A percentile compares a stretch with the other conserved stretches of the same genome.
phyloP scores from a whole-genome alignment of 805 yeast species.

The Sungouiozyma intestinalis region DNA sequence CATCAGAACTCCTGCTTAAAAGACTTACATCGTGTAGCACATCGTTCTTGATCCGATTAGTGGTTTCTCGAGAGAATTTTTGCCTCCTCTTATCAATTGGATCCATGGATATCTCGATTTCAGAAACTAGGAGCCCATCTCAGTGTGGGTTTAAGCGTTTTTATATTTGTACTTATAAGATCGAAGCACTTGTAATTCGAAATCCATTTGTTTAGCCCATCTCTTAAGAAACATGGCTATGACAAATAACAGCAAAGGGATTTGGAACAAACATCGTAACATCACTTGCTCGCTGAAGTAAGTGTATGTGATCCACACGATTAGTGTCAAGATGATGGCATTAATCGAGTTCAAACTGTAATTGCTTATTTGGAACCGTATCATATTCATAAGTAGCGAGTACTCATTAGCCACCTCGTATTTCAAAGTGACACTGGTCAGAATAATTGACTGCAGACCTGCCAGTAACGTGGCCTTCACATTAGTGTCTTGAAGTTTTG shows the following conservation, averaged over 20 bases:
- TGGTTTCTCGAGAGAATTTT: constrained; percentile 27
- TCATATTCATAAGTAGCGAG: constrained; percentile 6
- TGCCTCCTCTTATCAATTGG: constrained; percentile 20
- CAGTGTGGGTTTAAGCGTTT: constrained; percentile 12
- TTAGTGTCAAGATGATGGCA: constrained; percentile 15
- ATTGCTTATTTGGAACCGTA: constrained; percentile 12
- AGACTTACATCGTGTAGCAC: constrained; percentile 36
- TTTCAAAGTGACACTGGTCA: constrained; percentile 19
- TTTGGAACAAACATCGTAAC: constrained; percentile 10
- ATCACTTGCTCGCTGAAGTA: constrained; percentile 8
- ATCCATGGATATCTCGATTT: background rate
- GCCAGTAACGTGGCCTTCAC: constrained; percentile 6
- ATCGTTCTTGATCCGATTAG: constrained; percentile 14
- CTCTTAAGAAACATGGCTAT: constrained; percentile 11
- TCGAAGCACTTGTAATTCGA: constrained; percentile 16
- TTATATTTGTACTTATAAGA: constrained; percentile 26
- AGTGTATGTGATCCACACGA: constrained; percentile 20
- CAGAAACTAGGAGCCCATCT: background rate
- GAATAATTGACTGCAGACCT: constrained; percentile 18
- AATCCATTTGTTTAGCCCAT: constrained; percentile 17
- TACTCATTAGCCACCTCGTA: constrained; percentile 19
- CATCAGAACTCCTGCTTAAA: constrained; percentile 57
- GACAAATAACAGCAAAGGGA: constrained; percentile 19
- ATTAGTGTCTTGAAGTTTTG: constrained; percentile 7
- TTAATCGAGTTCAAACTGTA: constrained; percentile 14